Base-by-base conservation (phyloP, 148 eudicot genomes). In the Vaccinium vitisidaea region DNA sequence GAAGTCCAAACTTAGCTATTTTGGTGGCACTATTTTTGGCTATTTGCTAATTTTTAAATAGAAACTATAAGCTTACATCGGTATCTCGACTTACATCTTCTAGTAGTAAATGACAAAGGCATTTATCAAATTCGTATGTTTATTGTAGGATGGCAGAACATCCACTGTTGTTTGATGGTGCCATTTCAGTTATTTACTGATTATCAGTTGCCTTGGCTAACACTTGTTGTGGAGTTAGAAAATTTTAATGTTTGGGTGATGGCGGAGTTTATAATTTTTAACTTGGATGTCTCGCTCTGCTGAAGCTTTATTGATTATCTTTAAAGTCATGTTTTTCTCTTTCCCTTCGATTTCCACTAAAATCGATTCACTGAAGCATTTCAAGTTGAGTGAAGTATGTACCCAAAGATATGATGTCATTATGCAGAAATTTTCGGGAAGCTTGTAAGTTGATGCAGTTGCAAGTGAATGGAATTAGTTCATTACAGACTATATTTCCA, bases 1-100 rank as follows among this genome's bases (percentile, higher is more conserved):
- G 76, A 71, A 36, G 76, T 71, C 46, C 76, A 32, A 71, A 21
- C 48, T 74, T 74, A 43, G 77, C 77, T 39, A 39, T 32, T 74
- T 39, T 2, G 23, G 49, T 6, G 25, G 2, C 52, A 18, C 13
- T 36, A 5, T 36, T 39, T 43, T 74, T 74, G 12, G 16, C n/a
- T 74, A 39, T 74, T 16, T 16, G 23, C 77, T 18, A 32, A 69
- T 16, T 32, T 23, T 32, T 14, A 14, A 70, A 13, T 32, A 70
- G 49, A 43, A 75, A 32, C 50, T 43, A 36, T 8, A 46, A 43
- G 0, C 46, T 39, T 39, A 39, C 50, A 74, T 74, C 19, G 18
- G 49, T 16, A 74, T 75, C 0, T 36, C 39, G 39, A 36, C 39
- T 36, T 36, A 39, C 58, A 77, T 50, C 19, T 11, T 50, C 18